A percentile compares a stretch with the other conserved stretches of the same genome.
Evolutionary conservation across 805 yeast genomes (phyloP).

Genomic region (Candida yuanshanica): DNA sequence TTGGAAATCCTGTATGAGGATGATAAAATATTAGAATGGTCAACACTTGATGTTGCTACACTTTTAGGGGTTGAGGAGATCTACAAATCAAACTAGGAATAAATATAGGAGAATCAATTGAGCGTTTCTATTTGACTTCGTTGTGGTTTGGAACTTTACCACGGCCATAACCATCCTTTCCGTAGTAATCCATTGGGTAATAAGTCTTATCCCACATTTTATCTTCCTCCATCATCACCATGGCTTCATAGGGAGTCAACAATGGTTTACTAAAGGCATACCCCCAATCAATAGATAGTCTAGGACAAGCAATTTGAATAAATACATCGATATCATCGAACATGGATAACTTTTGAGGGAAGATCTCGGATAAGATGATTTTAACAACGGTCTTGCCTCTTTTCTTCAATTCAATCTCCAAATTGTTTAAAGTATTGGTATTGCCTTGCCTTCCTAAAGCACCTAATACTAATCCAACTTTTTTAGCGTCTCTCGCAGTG

Average conservation of each 20-base stretch:
- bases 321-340: slow-evolving; percentile 92
- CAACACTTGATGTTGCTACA: slow-evolving; percentile 55
- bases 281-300: slow-evolving; percentile 97
- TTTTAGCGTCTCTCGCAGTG: slow-evolving; percentile 52
- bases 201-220: slow-evolving; percentile 52
- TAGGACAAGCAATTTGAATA: slow-evolving; percentile 96
- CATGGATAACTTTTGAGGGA: slow-evolving; percentile 87
- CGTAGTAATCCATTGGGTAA: slow-evolving; percentile 96
- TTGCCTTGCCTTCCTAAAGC: slow-evolving; percentile 96
- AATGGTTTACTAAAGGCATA: slow-evolving; percentile 92
- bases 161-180: slow-evolving; percentile 85
- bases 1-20: slow-evolving; percentile 30
- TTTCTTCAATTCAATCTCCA: slow-evolving; percentile 48
- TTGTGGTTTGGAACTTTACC: slow-evolving; percentile 60
- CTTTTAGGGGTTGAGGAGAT: slow-evolving; percentile 59
- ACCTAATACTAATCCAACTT: slow-evolving; percentile 82
- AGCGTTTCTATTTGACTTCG: slow-evolving; percentile 7
- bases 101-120: neutral
- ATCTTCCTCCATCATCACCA: slow-evolving; percentile 79
- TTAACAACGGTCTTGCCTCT: slow-evolving; percentile 68
- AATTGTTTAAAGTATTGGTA: slow-evolving; percentile 61
- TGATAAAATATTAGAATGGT: slow-evolving; percentile 42
- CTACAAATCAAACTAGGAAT: slow-evolving; percentile 5
- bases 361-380: slow-evolving; percentile 85
- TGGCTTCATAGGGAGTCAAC: slow-evolving; percentile 92